Conservation (phyloP, 192 early-diverging fungal genomes). For the Backusella westeae region DNA sequence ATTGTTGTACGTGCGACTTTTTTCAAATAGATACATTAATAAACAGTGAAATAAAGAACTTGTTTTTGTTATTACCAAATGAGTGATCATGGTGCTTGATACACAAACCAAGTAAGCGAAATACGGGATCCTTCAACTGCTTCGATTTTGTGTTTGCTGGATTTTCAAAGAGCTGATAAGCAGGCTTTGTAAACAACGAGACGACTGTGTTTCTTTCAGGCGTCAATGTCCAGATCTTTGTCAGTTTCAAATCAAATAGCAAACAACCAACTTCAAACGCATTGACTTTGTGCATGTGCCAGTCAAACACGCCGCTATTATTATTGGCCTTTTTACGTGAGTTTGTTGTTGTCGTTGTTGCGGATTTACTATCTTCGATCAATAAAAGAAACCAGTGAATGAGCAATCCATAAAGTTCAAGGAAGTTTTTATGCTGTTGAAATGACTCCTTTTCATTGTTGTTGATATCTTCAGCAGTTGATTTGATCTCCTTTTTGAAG, state of each 20-base stretch:
- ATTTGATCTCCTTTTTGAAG: slow-evolving; percentile 63
- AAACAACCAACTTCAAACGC: slow-evolving; percentile 52
- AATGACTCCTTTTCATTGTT: slow-evolving; percentile 71
- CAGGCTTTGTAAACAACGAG: slow-evolving; percentile 72
- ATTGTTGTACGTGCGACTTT: slow-evolving; percentile 71
- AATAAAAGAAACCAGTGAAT: slow-evolving; percentile 77
- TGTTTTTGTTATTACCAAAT: slow-evolving; percentile 49
- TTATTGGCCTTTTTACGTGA: slow-evolving; percentile 4
- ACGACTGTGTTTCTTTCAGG: slow-evolving; percentile 70
- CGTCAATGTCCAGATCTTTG: slow-evolving; percentile 68
- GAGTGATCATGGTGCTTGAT: slow-evolving; percentile 77
- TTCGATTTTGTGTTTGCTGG: slow-evolving; percentile 60
- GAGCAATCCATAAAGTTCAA: slow-evolving; percentile 85
- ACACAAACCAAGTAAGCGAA: slow-evolving; percentile 71
- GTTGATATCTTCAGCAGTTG: slow-evolving; percentile 57
- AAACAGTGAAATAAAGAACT: not conserved
- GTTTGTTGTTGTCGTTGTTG: slow-evolving; percentile 20
- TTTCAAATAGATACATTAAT: not conserved
- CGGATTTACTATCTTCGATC: slow-evolving; percentile 54
- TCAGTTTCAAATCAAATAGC: slow-evolving; percentile 59
- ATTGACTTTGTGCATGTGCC: slow-evolving; percentile 54
- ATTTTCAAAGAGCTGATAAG: slow-evolving; percentile 83
- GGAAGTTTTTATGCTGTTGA: slow-evolving; percentile 55
- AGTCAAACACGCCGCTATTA: slow-evolving; percentile 43
- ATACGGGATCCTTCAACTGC: slow-evolving; percentile 56